Percentiles rank a stretch among this genome's conserved stretches.
phyloP scores from a whole-genome alignment of 1,284 basidiomycete genomes.

The Leccinum idahoense region DNA sequence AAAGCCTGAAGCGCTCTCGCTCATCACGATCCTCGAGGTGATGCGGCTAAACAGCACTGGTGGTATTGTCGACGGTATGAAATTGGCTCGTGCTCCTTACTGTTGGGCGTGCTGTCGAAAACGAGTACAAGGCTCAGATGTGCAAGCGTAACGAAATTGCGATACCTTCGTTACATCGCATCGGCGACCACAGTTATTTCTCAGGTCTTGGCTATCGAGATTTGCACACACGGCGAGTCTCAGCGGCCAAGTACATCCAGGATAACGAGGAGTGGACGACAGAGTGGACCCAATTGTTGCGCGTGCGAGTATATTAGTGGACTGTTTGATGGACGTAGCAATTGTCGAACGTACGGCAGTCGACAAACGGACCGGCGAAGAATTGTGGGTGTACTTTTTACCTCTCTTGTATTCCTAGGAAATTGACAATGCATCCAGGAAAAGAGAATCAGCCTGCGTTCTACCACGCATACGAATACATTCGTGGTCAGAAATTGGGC shows the following conservation, averaged over 20 bases:
- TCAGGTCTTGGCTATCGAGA: slow-evolving; percentile 52
- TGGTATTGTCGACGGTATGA: slow-evolving; percentile 83
- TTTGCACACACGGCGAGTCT: slow-evolving; percentile 54
- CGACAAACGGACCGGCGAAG: slow-evolving; percentile 53
- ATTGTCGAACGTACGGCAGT: slow-evolving; percentile 63
- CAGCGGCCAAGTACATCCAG: slow-evolving; percentile 60
- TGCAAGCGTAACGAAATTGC: slow-evolving; percentile 64
- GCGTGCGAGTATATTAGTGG: slow-evolving; percentile 78
- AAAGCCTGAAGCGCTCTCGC: slow-evolving; percentile 74
- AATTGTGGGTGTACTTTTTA: slow-evolving; percentile 42
- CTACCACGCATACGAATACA: slow-evolving; percentile 88
- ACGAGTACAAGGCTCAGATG: slow-evolving; percentile 82
- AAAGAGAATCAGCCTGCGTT: slow-evolving; percentile 88
- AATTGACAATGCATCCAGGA: slow-evolving; percentile 33
- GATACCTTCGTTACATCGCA: slow-evolving; percentile 37
- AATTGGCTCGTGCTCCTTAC: slow-evolving; percentile 84
- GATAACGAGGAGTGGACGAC: slow-evolving; percentile 70
- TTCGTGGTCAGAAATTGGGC: slow-evolving; percentile 88
- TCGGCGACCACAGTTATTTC: slow-evolving; percentile 47
- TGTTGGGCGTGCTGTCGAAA: slow-evolving; percentile 83
- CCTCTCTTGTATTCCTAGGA: neutral
- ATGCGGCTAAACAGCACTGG: slow-evolving; percentile 81
- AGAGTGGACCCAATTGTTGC: slow-evolving; percentile 76
- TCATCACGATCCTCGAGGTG: slow-evolving; percentile 87
- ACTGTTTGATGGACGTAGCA: slow-evolving; percentile 81